Evolutionary conservation across 2,329 filamentous ascomycete genomes (phyloP), one percentile per base, ranked within the genome.

Genomic region (Cryphonectria naterciae): DNA sequence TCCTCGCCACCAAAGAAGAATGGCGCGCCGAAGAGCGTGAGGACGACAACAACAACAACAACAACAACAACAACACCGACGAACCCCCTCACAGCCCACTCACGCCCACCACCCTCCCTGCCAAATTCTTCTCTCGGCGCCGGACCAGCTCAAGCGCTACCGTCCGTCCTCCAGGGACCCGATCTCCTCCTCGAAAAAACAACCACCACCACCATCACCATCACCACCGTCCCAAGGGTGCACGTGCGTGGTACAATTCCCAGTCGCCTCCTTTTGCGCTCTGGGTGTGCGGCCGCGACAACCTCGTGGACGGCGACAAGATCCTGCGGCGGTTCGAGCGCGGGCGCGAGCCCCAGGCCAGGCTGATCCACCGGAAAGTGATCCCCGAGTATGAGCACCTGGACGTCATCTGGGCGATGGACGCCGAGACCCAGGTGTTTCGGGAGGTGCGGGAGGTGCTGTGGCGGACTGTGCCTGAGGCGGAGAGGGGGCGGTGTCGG

Each of bases 401-500:
- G 5, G 95, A 98, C 81, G 93, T 98, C 1, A 89, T 98, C 52
- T 98, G 95, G 95, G 94, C 95, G 0, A 93, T 98, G 85, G 94
- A 98, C 77, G 89, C 90, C 0, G 89, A 94, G 22, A 91, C 95
- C 64, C 88, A 95, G 79, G 93, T 98, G 0, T 96, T 95, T 6
- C 86, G 84, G 70, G 95, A 97, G 81, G 84, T 98, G 0, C 87
- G 90, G 41, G 91, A 95, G 76, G 91, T 97, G 19, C 80, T 98
- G 17, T 98, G 95, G 95, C 90, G 90, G 80, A 97, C 93, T 1
- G 83, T 89, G 82, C 49, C 88, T 63, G 83, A 75, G 39, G 80
- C 88, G 67, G 83, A 84, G 15, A 68, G 81, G 32, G 83, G 83
- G 11, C 68, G 80, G 25, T 95, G 92, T 77, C 85, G 89, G 37